phyloP scores from a whole-genome alignment of 371 early-diverging fungal species.

The Actinomortierella ambigua region DNA sequence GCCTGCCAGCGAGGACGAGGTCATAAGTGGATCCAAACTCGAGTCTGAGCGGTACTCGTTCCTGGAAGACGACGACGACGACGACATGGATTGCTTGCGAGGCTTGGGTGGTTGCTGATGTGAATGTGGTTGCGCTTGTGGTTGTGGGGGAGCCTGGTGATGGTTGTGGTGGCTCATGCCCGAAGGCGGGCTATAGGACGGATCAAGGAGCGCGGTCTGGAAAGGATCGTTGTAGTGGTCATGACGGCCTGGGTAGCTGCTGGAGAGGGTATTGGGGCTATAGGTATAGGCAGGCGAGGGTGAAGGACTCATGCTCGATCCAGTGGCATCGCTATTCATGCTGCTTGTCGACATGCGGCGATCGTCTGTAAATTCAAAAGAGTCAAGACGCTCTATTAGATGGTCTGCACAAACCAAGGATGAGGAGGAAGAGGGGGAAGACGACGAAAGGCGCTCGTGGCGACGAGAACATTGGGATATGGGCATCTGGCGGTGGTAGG shows the following conservation, averaged over 20 bases:
- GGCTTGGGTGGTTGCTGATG: slow-evolving; percentile 11
- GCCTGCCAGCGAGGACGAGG: background rate
- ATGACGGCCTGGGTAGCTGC: background rate
- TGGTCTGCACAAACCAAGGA: slow-evolving; percentile 32
- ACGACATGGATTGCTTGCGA: background rate
- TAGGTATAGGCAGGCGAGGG: slow-evolving; percentile 31
- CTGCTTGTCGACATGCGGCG: slow-evolving; percentile 41
- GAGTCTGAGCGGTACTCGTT: slow-evolving; percentile 1
- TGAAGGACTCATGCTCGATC: slow-evolving; percentile 39
- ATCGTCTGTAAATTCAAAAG: slow-evolving; percentile 20
- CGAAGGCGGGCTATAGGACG: background rate
- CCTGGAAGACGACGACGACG: background rate
- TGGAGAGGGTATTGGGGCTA: slow-evolving; percentile 11
- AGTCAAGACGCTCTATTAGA: slow-evolving; percentile 15
- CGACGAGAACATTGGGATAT: background rate
- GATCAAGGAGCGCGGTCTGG: background rate
- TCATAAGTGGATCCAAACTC: background rate
- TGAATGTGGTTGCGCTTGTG: slow-evolving; percentile 11
- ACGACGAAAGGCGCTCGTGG: slow-evolving; percentile 5
- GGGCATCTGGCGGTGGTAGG: background rate
- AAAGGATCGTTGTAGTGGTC: background rate
- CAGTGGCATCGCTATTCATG: slow-evolving; percentile 16
- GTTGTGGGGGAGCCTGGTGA: slow-evolving; percentile 1
- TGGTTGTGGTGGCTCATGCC: background rate
- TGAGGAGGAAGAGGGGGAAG: slow-evolving; percentile 26